Percentiles rank a stretch among this genome's conserved stretches.
These are phyloP conservation scores for Kluyveromyces sp. DNA, from an alignment of 1,139 yeast species.

Conservation along the genomic window DNA sequence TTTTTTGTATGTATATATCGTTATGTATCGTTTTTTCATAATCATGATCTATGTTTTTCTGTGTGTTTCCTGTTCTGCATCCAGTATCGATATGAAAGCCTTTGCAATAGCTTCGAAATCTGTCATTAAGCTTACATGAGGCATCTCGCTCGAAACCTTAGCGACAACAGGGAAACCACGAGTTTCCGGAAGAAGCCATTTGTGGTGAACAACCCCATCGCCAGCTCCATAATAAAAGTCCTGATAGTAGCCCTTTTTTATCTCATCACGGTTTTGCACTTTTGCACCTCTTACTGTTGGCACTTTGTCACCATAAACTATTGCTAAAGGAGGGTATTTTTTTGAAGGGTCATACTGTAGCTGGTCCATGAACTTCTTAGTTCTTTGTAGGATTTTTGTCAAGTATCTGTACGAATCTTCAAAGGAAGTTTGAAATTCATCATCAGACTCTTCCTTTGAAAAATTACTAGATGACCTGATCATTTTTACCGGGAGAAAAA, in stretches of 20 bases:
- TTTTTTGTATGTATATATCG: too few species aligned
- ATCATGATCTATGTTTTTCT: not conserved
- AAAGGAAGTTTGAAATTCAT: conserved; percentile 34
- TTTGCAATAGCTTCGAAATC: conserved; percentile 66
- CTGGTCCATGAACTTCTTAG: conserved; percentile 53
- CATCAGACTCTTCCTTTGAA: conserved; percentile 9
- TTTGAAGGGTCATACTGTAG: conserved; percentile 44
- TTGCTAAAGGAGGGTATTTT: conserved; percentile 73
- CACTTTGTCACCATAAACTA: conserved; percentile 69
- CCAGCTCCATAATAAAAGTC: conserved; percentile 84
- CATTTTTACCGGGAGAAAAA: conserved; percentile 10
- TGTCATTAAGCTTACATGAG: conserved; percentile 74
- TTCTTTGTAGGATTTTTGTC: conserved; percentile 48
- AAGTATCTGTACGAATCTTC: conserved; percentile 62
- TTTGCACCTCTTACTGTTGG: conserved; percentile 80
- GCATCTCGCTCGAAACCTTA: conserved; percentile 54
- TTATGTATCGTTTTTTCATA: too few species aligned
- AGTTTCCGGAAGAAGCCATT: conserved; percentile 71
- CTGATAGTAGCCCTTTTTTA: conserved; percentile 62
- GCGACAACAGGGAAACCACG: conserved; percentile 66
- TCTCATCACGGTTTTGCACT: conserved; percentile 54
- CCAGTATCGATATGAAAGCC: conserved; percentile 54
- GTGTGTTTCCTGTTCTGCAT: conserved; percentile 37
- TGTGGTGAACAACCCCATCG: conserved; percentile 84
- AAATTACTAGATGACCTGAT: conserved; percentile 8